Conservation (phyloP, 1,284 basidiomycete species). For the Cryptococcus sp. region DNA sequence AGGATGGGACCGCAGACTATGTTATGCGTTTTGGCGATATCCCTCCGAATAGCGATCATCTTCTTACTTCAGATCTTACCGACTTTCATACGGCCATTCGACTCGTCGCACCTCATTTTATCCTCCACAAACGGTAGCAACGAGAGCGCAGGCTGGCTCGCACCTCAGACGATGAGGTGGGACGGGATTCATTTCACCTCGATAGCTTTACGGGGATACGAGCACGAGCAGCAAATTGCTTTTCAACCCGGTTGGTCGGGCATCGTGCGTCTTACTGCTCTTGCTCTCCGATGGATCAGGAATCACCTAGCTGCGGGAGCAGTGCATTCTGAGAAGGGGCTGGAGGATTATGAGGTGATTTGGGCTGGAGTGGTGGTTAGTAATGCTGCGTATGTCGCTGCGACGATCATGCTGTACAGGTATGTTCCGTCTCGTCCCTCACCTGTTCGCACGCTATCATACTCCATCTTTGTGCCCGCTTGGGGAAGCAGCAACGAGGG, state of each 20-base stretch:
- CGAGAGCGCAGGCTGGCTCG: no score
- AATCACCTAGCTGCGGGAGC: no score
- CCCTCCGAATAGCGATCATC: constrained; percentile 18
- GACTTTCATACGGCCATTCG: constrained; percentile 29
- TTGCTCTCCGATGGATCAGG: constrained; percentile 9
- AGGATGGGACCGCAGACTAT: background rate
- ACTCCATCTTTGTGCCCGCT: no score
- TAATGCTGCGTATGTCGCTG: constrained; percentile 32
- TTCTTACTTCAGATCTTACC: constrained; percentile 19
- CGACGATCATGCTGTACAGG: constrained; percentile 65
- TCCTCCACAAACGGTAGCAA: background rate
- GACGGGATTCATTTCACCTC: constrained; percentile 79
- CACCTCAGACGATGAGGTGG: constrained; percentile 62
- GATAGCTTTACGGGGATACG: constrained; percentile 65
- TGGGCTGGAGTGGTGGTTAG: constrained; percentile 36
- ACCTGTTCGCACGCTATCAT: no score
- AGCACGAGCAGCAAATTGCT: constrained; percentile 82
- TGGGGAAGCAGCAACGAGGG: no score
- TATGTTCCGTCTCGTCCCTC: constrained; percentile 36
- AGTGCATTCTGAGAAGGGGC: background rate
- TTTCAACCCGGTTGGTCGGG: constrained; percentile 74
- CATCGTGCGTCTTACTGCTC: constrained; percentile 57
- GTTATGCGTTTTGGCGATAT: constrained; percentile 12
- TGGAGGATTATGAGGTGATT: constrained; percentile 29
- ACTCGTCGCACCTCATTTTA: constrained; percentile 29